These are phyloP conservation scores for Apiospora pterosperma DNA, from an alignment of 2,329 filamentous ascomycete species.

Conservation along the genomic window DNA sequence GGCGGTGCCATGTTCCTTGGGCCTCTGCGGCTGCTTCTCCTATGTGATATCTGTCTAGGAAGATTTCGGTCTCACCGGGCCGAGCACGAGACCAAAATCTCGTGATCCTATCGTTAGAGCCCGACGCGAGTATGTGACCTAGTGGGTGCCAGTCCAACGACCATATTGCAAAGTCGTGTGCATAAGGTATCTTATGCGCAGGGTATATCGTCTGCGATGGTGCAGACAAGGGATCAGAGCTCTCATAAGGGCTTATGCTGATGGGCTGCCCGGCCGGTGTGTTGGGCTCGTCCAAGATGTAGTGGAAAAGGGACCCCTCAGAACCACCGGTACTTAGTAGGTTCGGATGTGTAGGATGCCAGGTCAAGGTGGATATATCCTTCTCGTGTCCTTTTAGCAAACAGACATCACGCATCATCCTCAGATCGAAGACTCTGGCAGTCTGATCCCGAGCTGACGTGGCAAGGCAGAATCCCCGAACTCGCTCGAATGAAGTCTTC, in stretches of 20 bases:
- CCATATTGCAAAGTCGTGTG: slow-evolving; percentile 96
- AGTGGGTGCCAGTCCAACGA: slow-evolving; percentile 97
- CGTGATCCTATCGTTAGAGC: slow-evolving; percentile 94
- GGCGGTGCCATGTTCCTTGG: slow-evolving; percentile 88
- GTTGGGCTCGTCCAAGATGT: slow-evolving; percentile 93
- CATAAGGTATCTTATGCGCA: slow-evolving; percentile 80
- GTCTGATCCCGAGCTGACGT: slow-evolving; percentile 93
- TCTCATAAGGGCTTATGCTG: slow-evolving; percentile 80
- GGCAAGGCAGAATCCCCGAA: slow-evolving; percentile 79
- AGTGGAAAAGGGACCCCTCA: slow-evolving; percentile 88
- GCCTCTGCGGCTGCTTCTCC: slow-evolving; percentile 91
- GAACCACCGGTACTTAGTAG: slow-evolving; percentile 87
- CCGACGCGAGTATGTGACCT: slow-evolving; percentile 90
- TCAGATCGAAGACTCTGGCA: slow-evolving; percentile 87
- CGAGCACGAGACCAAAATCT: slow-evolving; percentile 93
- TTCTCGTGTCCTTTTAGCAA: slow-evolving; percentile 93
- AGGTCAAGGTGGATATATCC: slow-evolving; percentile 86
- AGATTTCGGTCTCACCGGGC: slow-evolving; percentile 80
- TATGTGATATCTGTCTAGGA: slow-evolving; percentile 92
- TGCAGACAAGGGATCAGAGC: slow-evolving; percentile 72
- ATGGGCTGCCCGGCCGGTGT: slow-evolving; percentile 69
- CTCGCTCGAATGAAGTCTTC: slow-evolving; percentile 84
- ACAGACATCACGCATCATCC: slow-evolving; percentile 98
- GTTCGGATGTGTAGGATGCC: slow-evolving; percentile 90
- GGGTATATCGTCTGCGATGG: slow-evolving; percentile 90